Conservation (phyloP, 1,284 basidiomycete species). For the Lignosus rhinocerotis region DNA sequence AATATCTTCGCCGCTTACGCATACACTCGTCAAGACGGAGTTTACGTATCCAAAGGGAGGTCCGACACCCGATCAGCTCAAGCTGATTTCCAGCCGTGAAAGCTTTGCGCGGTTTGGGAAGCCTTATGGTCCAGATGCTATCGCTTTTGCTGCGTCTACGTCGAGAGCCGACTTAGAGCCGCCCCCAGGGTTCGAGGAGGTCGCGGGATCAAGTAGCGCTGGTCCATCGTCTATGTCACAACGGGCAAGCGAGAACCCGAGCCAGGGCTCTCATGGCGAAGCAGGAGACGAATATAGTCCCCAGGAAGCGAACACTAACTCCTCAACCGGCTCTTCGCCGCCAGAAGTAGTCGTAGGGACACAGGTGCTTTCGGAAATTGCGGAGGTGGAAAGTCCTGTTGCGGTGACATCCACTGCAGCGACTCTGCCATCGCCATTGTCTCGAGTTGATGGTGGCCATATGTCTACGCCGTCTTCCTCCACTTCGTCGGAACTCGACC, state of each 20-base stretch:
- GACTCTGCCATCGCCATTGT: not conserved
- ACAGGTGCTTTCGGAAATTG: not conserved
- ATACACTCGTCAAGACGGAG: conserved; percentile 50
- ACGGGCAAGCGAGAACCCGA: not conserved
- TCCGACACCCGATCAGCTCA: conserved; percentile 54
- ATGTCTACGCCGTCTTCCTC: not conserved
- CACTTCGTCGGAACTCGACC: not conserved
- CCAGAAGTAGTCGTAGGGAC: not conserved
- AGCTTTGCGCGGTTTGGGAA: conserved; percentile 48
- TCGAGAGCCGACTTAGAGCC: conserved; percentile 38
- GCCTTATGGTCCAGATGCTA: conserved; percentile 51
- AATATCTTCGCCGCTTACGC: conserved; percentile 51
- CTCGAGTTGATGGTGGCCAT: not conserved
- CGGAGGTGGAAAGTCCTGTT: conserved; percentile 5
- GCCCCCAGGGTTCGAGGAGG: conserved; percentile 39
- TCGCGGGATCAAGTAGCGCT: conserved; percentile 11
- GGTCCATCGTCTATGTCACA: not conserved
- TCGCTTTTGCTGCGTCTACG: conserved; percentile 40
- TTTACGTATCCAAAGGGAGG: conserved; percentile 50
- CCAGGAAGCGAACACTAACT: not conserved
- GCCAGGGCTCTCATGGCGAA: conserved; percentile 1
- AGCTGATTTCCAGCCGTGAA: conserved; percentile 48
- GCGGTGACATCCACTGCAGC: not conserved
- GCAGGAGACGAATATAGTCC: not conserved
- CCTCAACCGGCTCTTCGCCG: not conserved